Conservation (phyloP, 2,329 filamentous ascomycete species). For the Colletotrichum sp. region DNA sequence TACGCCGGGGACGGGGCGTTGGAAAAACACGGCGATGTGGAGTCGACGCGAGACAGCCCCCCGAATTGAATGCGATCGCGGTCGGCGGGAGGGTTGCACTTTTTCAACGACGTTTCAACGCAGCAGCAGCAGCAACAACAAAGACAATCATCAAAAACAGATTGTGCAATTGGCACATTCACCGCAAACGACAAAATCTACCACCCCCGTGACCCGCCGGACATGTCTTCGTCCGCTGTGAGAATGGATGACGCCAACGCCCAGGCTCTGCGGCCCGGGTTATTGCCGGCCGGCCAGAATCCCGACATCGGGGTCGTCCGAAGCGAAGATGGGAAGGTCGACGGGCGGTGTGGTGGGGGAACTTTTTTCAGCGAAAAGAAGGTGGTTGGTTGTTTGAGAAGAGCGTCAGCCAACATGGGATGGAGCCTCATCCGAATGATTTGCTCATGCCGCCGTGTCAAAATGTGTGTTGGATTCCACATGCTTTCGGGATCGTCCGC, state of each 20-base stretch:
- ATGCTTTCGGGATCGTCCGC: neutral
- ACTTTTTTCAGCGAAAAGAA: neutral
- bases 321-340: neutral
- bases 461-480: neutral
- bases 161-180: neutral
- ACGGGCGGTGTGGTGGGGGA: neutral
- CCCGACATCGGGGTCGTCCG: constrained; percentile 11
- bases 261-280: constrained; percentile 1
- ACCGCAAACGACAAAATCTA: neutral
- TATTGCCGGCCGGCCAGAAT: constrained; percentile 10
- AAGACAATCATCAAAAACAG: neutral
- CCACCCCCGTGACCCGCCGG: neutral
- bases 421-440: neutral
- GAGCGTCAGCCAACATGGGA: neutral
- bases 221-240: constrained; percentile 13
- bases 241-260: constrained; percentile 13
- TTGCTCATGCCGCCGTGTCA: neutral
- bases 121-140: no score
- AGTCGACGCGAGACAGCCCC: neutral
- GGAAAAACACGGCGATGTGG: neutral
- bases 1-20: neutral
- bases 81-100: neutral
- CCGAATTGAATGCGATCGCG: neutral
- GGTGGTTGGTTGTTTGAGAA: neutral
- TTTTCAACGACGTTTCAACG: neutral